A percentile compares a stretch with the other conserved stretches of the same genome.
phyloP scores from a whole-genome alignment of 148 eudicot species.

The Cornus kousa region DNA sequence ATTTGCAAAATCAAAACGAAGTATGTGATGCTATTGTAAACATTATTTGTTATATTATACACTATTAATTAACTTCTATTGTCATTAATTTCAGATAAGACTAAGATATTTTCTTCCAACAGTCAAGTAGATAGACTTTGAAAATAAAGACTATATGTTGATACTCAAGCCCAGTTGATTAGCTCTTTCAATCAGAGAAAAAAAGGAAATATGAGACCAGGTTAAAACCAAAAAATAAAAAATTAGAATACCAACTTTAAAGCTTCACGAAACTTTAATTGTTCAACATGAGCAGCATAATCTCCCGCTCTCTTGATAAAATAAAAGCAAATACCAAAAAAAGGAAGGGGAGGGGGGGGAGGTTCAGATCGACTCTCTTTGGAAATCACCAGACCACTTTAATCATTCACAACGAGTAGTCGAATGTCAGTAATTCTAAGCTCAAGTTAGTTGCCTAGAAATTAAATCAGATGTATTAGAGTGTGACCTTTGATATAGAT shows the following conservation, averaged over 20 bases:
- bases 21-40: neutral
- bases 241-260: neutral
- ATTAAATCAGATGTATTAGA: neutral
- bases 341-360: too few species aligned
- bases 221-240: neutral
- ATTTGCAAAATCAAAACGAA: conserved; percentile 12
- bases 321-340: too few species aligned
- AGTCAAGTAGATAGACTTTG: neutral
- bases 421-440: neutral
- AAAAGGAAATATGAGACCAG: neutral
- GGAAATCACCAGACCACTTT: too few species aligned
- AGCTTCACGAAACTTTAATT: neutral
- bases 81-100: neutral
- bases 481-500: neutral
- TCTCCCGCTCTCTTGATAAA: too few species aligned
- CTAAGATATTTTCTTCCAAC: neutral
- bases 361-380: too few species aligned
- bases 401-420: too few species aligned
- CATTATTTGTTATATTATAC: neutral
- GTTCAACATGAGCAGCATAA: neutral
- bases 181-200: too few species aligned
- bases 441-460: neutral
- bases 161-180: neutral
- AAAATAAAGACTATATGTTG: too few species aligned
- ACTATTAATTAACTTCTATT: neutral